phyloP scores from a whole-genome alignment of 176 grass and related monocot species.

The Microstegium vimineum region DNA sequence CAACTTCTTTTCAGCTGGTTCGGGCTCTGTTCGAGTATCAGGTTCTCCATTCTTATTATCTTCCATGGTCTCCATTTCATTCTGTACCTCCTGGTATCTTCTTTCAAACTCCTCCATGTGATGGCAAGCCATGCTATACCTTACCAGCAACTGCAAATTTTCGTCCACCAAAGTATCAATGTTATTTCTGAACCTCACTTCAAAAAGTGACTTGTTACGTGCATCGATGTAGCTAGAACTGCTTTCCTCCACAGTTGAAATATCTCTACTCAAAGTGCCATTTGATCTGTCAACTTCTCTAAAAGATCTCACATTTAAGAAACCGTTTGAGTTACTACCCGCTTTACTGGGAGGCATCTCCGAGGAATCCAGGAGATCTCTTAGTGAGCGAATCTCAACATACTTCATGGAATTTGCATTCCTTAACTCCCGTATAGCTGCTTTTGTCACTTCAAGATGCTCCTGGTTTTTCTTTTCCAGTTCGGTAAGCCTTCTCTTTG shows the following conservation, averaged over 20 bases:
- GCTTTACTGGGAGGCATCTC: constrained; percentile 24
- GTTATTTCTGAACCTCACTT: constrained; percentile 55
- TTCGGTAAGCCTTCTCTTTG: constrained; percentile 59
- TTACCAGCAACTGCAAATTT: constrained; percentile 67
- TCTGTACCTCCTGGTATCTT: constrained; percentile 48
- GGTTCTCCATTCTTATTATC: constrained; percentile 21
- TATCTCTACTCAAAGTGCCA: constrained; percentile 19
- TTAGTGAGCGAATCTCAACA: constrained; percentile 60
- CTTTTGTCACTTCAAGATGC: constrained; percentile 55
- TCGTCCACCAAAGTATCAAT: constrained; percentile 64
- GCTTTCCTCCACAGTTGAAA: constrained; percentile 24
- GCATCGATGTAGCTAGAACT: constrained; percentile 15
- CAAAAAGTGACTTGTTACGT: constrained; percentile 30
- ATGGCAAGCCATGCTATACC: constrained; percentile 65
- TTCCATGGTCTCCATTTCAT: constrained; percentile 28
- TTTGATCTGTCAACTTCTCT: background rate
- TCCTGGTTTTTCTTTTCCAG: constrained; percentile 75
- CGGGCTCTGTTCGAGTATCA: background rate
- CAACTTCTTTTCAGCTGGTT: constrained; percentile 46
- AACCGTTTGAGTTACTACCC: background rate
- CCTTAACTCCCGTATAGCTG: constrained; percentile 54
- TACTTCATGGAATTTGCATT: constrained; percentile 80
- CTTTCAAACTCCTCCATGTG: constrained; percentile 49
- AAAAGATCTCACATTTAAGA: constrained; percentile 1
- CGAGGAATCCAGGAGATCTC: constrained; percentile 40